Evolutionary conservation across 257 asterid genomes (phyloP).

Genomic region (Rubia yunnanensis): DNA sequence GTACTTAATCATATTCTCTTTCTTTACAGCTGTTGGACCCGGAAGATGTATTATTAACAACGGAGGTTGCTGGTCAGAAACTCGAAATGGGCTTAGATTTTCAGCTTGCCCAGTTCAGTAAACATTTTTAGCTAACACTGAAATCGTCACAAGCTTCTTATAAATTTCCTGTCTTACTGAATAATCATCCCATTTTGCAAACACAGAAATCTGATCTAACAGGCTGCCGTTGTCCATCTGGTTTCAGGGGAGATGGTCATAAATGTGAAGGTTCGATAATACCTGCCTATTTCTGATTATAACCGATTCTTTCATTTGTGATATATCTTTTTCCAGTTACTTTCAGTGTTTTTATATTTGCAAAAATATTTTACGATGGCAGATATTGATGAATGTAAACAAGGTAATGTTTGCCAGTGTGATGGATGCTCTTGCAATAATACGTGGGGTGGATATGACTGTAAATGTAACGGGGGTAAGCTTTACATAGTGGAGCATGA

Average conservation of each 20-base stretch:
- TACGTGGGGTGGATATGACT: slow-evolving; percentile 79
- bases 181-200: background rate
- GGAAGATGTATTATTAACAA: slow-evolving; percentile 72
- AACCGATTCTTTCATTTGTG: background rate
- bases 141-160: background rate
- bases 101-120: slow-evolving; percentile 78
- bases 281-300: background rate
- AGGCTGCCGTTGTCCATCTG: slow-evolving; percentile 77
- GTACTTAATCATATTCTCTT: background rate
- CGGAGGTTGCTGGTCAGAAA: slow-evolving; percentile 85
- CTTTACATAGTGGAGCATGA: slow-evolving; percentile 74
- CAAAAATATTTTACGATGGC: background rate
- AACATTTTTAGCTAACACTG: background rate
- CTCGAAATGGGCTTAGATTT: slow-evolving; percentile 38
- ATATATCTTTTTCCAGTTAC: background rate
- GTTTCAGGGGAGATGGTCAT: slow-evolving; percentile 75
- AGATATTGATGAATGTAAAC: slow-evolving; percentile 86
- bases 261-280: slow-evolving; percentile 51
- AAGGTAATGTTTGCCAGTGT: slow-evolving; percentile 54
- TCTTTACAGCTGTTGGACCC: slow-evolving; percentile 66
- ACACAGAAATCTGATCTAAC: slow-evolving; percentile 53
- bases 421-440: slow-evolving; percentile 79
- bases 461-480: slow-evolving; percentile 57
- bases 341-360: background rate
- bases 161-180: background rate